These are phyloP conservation scores for Pholiota adiposa DNA, from an alignment of 1,284 basidiomycete species.

Conservation along the genomic window DNA sequence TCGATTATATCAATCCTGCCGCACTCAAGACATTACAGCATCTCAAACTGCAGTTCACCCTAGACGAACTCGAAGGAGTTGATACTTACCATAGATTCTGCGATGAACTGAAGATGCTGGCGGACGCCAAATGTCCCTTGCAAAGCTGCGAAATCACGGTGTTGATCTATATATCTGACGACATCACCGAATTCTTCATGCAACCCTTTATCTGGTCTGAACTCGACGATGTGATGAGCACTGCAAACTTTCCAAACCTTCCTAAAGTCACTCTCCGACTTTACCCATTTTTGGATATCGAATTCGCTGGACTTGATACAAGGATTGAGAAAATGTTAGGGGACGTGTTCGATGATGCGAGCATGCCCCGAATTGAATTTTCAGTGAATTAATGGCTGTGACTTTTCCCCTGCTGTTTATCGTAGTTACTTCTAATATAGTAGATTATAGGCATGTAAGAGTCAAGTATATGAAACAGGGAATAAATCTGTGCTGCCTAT, in stretches of 20 bases:
- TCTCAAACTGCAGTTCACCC: background rate
- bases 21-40: background rate
- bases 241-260: background rate
- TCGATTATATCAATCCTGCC: background rate
- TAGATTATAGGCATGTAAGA: too few relatives aligned
- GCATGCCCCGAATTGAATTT: background rate
- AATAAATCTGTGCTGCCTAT: too few relatives aligned
- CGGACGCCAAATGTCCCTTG: background rate
- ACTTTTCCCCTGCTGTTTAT: too few relatives aligned
- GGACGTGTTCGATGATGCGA: background rate
- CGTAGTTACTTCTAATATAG: too few relatives aligned
- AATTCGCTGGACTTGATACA: background rate
- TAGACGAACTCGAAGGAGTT: background rate
- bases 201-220: background rate
- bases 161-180: background rate
- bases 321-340: background rate
- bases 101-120: background rate
- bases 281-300: background rate
- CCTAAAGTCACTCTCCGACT: background rate
- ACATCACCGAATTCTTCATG: background rate
- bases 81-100: background rate
- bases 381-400: background rate
- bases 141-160: background rate
- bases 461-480: too few relatives aligned
- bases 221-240: background rate